Conservation (phyloP, 2,329 filamentous ascomycete species). For the Phaeosphaeriaceae sp. region DNA sequence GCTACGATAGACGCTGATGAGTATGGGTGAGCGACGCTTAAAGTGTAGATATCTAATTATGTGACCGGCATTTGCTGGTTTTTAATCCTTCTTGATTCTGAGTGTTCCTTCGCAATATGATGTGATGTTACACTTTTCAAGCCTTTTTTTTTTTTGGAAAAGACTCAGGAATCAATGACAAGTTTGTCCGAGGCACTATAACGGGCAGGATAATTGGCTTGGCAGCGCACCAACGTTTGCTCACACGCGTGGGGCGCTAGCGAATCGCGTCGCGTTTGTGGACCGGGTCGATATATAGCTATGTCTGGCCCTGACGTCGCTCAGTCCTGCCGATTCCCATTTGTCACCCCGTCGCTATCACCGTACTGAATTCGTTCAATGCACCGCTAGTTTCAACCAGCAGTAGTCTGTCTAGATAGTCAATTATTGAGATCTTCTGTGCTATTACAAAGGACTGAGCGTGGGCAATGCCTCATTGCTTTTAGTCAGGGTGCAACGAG, state of each 20-base stretch:
- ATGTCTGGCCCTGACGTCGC: conserved; percentile 19
- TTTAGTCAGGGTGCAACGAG: conserved; percentile 11
- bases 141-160: neutral
- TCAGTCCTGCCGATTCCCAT: conserved; percentile 2
- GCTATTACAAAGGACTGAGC: conserved; percentile 5
- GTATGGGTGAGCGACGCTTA: conserved; percentile 1
- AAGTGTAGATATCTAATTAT: conserved; percentile 12
- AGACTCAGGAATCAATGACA: neutral
- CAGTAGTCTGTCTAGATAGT: conserved; percentile 11
- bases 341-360: conserved; percentile 5
- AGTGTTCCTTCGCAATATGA: neutral
- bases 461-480: conserved; percentile 17
- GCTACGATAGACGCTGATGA: conserved; percentile 10
- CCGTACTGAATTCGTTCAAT: neutral
- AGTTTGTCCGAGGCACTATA: neutral
- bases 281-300: conserved; percentile 20
- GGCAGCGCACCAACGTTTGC: conserved; percentile 13
- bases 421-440: conserved; percentile 2
- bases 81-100: neutral
- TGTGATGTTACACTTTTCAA: neutral
- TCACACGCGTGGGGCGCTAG: conserved; percentile 28
- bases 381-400: too few relatives aligned
- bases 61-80: conserved; percentile 6
- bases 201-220: conserved; percentile 30
- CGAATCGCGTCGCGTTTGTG: conserved; percentile 32